Evolutionary conservation across 257 asterid species (phyloP), one percentile per base, ranked within the genome.

Genomic region (Fraxinus quadrangulata): DNA sequence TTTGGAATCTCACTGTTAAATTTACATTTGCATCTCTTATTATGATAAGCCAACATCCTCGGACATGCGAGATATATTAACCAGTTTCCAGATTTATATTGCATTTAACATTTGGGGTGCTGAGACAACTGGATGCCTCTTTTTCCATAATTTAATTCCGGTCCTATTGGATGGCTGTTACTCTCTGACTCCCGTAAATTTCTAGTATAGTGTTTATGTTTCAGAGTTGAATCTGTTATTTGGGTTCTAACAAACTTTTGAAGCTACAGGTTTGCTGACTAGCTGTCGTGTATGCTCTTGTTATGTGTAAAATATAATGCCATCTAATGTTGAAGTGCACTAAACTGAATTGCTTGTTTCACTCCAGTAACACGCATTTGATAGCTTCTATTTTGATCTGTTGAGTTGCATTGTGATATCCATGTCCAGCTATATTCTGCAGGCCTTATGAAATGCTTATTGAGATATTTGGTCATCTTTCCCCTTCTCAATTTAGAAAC

Each of bases 161-260:
- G 78, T 77, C 79, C 69, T 77, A 77, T 63, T 63, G 34, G 59
- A 14, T 61, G 63, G 67, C 26, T 67, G 79, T 12, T 75, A 37
- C 75, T 77, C 75, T 30, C 45, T 73, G 73, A 74, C 77, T 28
- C 30, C 10, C 4, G 5, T 40, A 10, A 40, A 40, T 11, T 40
- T 23, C 37, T 72, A 73, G 14, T 30, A 31, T 66, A 16, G 13
- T 54, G 2, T 67, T 6, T 80, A 63, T 69, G 14, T 28, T 80
- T 37, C 70, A 71, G 73, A 34, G 19, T 61, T 67, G 30, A 77
- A 77, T 67, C 31, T 19, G 40, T 67, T 42, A 26, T 40, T 71
- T 70, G 84, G 77, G 76, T 79, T 79, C 85, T 84, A 73, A 81
- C 79, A 9, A 33, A 68, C 67, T 59, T 42, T 61, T 47, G 74